These are phyloP conservation scores for Tuber umbilicatum DNA, from an alignment of 495 filamentous ascomycete genomes.

Conservation along the genomic window DNA sequence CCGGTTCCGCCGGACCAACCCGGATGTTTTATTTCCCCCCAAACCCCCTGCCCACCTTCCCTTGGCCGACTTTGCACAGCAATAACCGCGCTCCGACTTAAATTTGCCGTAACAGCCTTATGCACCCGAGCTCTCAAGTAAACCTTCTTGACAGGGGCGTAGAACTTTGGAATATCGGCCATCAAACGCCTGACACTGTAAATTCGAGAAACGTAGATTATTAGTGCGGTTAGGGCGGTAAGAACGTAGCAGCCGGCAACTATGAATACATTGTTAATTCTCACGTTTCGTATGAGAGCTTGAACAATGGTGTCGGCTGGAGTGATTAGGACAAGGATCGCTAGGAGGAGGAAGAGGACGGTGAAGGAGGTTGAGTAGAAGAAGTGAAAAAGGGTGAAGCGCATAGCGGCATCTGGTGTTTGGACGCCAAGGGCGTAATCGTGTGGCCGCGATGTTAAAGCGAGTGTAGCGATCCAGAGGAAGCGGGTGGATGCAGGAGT, in stretches of 20 bases:
- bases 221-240: slow-evolving; percentile 60
- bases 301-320: slow-evolving; percentile 80
- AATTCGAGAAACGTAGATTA: slow-evolving; percentile 81
- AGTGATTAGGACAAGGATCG: slow-evolving; percentile 68
- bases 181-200: slow-evolving; percentile 76
- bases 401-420: slow-evolving; percentile 29
- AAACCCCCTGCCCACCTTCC: slow-evolving; percentile 8
- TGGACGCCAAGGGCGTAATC: neutral
- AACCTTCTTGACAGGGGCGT: slow-evolving; percentile 74
- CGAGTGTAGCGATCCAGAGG: neutral
- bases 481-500: neutral
- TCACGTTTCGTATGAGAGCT: slow-evolving; percentile 51
- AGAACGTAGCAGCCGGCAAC: slow-evolving; percentile 71
- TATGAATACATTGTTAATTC: slow-evolving; percentile 76
- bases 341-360: slow-evolving; percentile 64
- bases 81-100: slow-evolving; percentile 71
- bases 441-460: neutral
- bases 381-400: slow-evolving; percentile 57
- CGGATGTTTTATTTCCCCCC: slow-evolving; percentile 61
- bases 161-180: slow-evolving; percentile 72
- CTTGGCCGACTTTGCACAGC: slow-evolving; percentile 68
- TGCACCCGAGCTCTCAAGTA: slow-evolving; percentile 66
- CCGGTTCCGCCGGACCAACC: slow-evolving; percentile 68
- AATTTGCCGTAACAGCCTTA: slow-evolving; percentile 62
- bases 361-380: slow-evolving; percentile 76